Evolutionary conservation across 2,329 filamentous ascomycete genomes (phyloP), one percentile per base, ranked within the genome.

Genomic region (Clonostachys sp.): DNA sequence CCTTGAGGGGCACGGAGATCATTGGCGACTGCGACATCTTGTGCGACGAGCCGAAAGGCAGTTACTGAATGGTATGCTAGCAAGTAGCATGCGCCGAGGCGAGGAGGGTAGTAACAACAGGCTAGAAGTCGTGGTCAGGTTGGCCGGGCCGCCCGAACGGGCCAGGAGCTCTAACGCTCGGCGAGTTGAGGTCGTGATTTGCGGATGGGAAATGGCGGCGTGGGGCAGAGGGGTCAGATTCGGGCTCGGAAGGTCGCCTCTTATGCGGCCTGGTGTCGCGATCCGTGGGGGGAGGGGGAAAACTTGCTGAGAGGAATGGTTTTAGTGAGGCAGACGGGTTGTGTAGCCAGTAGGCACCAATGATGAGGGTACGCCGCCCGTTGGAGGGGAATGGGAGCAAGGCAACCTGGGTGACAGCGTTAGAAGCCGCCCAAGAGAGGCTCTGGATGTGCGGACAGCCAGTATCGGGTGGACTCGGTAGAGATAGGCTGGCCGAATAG

Each of bases 1-100:
- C 81, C 82, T 87, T 97, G 61, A 96, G 80, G 64, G 92, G 92
- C 78, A 86, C 86, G 59, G 91, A 95, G 59, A 97, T 86, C 92
- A 97, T 97, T 52, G 91, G 91, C 56, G 90, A 85, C 74, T 95
- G 88, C 66, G 88, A 80, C 86, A 89, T 91, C 58, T 50, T 58
- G 59, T 53, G 54, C 53, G 52, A 54, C 47, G 50, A 24, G 44
- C 5, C 33, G 8, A 14, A 4, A 20, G n/a, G 38, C 20, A 39
- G 36, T 18, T n/a, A 39, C 36, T 39, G 36, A n/a, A 39, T 14
- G 36, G 24, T 30, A 30, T 30, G 24, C 40, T 5, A 47, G 45
- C 40, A 36, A 13, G 12, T 12, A 46, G 18, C n/a, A 41, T 41
- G 14, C 17, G 16, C 17, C n/a, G 14, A 16, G 16, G 35, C 24